Evolutionary conservation across 2,329 filamentous ascomycete species (phyloP).

Genomic region (Ampelomyces quisqualis): DNA sequence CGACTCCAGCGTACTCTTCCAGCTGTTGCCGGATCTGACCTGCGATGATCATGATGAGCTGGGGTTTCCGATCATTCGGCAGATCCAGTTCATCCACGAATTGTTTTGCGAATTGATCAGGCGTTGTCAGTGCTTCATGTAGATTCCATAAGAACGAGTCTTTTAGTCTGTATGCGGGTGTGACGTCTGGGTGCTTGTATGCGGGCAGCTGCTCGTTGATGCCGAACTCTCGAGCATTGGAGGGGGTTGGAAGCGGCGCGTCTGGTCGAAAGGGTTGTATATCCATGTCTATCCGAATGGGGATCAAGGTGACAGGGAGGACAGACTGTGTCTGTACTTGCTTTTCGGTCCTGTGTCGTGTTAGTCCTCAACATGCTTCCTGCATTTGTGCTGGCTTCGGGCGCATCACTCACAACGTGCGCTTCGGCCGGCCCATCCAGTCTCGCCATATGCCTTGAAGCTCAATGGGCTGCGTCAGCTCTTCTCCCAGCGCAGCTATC

Average conservation of each 20-base stretch:
- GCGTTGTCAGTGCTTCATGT: slow-evolving; percentile 89
- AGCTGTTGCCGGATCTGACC: slow-evolving; percentile 92
- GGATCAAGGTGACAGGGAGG: slow-evolving; percentile 86
- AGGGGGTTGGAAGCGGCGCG: slow-evolving; percentile 64
- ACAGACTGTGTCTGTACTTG: slow-evolving; percentile 67
- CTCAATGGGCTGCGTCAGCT: slow-evolving; percentile 74
- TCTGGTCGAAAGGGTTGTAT: slow-evolving; percentile 74
- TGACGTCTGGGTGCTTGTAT: slow-evolving; percentile 76
- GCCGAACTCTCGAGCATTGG: slow-evolving; percentile 57
- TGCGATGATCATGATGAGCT: slow-evolving; percentile 77
- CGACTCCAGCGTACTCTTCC: slow-evolving; percentile 93
- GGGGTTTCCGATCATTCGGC: slow-evolving; percentile 64
- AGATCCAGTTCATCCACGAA: slow-evolving; percentile 93
- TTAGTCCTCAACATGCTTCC: slow-evolving; percentile 10
- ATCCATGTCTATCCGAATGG: slow-evolving; percentile 94
- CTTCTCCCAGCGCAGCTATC: slow-evolving; percentile 78
- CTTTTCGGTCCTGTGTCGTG: slow-evolving; percentile 53
- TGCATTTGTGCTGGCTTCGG: slow-evolving; percentile 15
- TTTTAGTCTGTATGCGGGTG: slow-evolving; percentile 82
- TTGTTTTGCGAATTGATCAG: slow-evolving; percentile 89
- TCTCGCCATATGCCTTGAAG: slow-evolving; percentile 91
- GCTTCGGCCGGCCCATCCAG: slow-evolving; percentile 79
- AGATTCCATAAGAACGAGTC: slow-evolving; percentile 98
- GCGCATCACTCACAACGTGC: slow-evolving; percentile 45
- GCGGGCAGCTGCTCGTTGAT: slow-evolving; percentile 73